Conservation (phyloP, 2,329 filamentous ascomycete genomes). For the Teratosphaeria pseudoeucalypti region DNA sequence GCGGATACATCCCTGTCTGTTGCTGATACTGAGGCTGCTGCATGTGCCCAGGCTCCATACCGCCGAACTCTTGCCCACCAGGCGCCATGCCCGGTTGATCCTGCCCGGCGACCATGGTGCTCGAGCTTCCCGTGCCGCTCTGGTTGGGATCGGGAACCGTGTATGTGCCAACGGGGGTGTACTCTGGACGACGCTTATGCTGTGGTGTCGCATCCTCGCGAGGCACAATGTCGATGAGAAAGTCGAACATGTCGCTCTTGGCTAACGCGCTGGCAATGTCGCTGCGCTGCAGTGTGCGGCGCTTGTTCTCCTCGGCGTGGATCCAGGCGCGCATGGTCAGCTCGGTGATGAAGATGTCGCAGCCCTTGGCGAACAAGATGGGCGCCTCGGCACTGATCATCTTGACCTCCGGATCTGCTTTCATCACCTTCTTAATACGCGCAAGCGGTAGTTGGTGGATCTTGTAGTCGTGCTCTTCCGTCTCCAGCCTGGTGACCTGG, state of each 20-base stretch:
- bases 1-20: conserved; percentile 70
- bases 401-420: conserved; percentile 96
- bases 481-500: conserved; percentile 89
- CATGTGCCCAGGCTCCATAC: conserved; percentile 24
- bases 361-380: conserved; percentile 95
- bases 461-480: conserved; percentile 95
- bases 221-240: conserved; percentile 96
- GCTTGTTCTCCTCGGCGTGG: conserved; percentile 97
- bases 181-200: conserved; percentile 55
- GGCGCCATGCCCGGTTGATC: conserved; percentile 20
- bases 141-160: conserved; percentile 41
- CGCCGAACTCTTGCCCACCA: conserved; percentile 19
- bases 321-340: conserved; percentile 99
- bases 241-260: conserved; percentile 99
- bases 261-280: conserved; percentile 92
- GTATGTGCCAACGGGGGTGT: conserved; percentile 32
- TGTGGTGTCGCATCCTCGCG: conserved; percentile 84
- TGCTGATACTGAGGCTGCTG: conserved; percentile 52
- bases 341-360: conserved; percentile 93
- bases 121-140: conserved; percentile 29
- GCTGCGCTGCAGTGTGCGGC: conserved; percentile 84
- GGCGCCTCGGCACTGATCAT: conserved; percentile 99
- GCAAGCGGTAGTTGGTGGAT: conserved; percentile 91
- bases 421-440: conserved; percentile 99
- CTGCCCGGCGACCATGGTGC: conserved; percentile 21